Percentiles rank a stretch among this genome's conserved stretches.
Conservation (phyloP, 768 basidiomycete genomes). For the Hydnum rufescens region DNA sequence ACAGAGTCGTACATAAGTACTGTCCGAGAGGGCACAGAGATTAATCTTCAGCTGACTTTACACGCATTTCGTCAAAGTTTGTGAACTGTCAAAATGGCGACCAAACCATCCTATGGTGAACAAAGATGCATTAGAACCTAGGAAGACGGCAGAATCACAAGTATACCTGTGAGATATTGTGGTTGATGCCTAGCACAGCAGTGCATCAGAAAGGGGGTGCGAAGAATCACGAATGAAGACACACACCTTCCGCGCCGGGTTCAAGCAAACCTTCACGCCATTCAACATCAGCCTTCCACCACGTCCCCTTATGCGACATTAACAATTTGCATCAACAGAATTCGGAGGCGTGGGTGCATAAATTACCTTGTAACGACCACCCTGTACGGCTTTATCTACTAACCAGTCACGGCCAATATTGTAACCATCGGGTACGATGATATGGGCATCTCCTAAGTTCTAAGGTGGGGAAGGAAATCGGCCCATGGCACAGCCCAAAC, state of each 20-base stretch:
- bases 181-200: neutral
- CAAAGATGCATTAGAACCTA: neutral
- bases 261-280: constrained; percentile 47
- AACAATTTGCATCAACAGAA: neutral
- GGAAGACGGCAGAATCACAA: neutral
- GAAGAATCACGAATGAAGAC: neutral
- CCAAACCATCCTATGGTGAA: neutral
- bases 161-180: neutral
- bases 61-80: too few species aligned
- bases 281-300: constrained; percentile 62
- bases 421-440: constrained; percentile 60
- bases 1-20: neutral
- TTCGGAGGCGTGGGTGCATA: neutral
- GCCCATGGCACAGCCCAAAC: neutral
- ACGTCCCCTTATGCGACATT: constrained; percentile 16
- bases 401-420: constrained; percentile 66
- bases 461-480: neutral
- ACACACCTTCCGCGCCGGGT: constrained; percentile 42
- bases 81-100: neutral
- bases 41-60: neutral
- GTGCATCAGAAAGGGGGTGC: neutral
- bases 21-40: neutral
- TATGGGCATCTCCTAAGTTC: constrained; percentile 25
- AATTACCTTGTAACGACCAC: constrained; percentile 6
- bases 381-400: constrained; percentile 37